A percentile compares a stretch with the other conserved stretches of the same genome.
phyloP scores from a whole-genome alignment of 2,329 filamentous ascomycete genomes.

The Aquanectria penicillioides region DNA sequence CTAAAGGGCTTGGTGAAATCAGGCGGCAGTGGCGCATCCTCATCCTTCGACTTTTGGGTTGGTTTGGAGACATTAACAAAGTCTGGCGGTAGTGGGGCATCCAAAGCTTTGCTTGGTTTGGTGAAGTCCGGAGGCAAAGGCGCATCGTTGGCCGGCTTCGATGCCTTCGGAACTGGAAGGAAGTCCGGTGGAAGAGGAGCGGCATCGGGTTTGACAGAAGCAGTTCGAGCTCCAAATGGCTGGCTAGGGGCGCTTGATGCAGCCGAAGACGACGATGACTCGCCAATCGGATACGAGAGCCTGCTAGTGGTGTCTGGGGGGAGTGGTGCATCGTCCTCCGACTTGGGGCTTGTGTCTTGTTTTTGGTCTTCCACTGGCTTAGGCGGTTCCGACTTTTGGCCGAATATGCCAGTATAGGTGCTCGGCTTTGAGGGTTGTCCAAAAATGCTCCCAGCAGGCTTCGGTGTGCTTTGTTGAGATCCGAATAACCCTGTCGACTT shows the following conservation, averaged over 20 bases:
- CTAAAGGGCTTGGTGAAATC: conserved; percentile 40
- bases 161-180: conserved; percentile 33
- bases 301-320: conserved; percentile 67
- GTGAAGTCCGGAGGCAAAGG: conserved; percentile 51
- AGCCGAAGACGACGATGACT: conserved; percentile 63
- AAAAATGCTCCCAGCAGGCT: conserved; percentile 33
- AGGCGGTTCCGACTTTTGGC: conserved; percentile 28
- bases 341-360: conserved; percentile 48
- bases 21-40: conserved; percentile 46
- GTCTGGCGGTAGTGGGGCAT: conserved; percentile 47
- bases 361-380: conserved; percentile 24
- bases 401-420: conserved; percentile 38
- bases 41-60: conserved; percentile 21
- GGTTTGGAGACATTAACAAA: conserved; percentile 43
- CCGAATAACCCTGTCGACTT: conserved; percentile 32
- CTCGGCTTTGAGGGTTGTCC: conserved; percentile 35
- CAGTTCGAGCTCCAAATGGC: conserved; percentile 44
- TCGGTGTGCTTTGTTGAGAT: conserved; percentile 42
- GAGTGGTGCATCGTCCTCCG: conserved; percentile 54
- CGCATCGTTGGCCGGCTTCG: conserved; percentile 1
- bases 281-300: conserved; percentile 58
- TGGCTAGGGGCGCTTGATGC: conserved; percentile 48
- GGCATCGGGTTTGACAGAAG: conserved; percentile 41
- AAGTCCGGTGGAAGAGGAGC: conserved; percentile 58
- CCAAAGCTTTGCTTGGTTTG: conserved; percentile 27